phyloP scores from a whole-genome alignment of 306 rosid genomes.

The Casuarina equisetifolia region DNA sequence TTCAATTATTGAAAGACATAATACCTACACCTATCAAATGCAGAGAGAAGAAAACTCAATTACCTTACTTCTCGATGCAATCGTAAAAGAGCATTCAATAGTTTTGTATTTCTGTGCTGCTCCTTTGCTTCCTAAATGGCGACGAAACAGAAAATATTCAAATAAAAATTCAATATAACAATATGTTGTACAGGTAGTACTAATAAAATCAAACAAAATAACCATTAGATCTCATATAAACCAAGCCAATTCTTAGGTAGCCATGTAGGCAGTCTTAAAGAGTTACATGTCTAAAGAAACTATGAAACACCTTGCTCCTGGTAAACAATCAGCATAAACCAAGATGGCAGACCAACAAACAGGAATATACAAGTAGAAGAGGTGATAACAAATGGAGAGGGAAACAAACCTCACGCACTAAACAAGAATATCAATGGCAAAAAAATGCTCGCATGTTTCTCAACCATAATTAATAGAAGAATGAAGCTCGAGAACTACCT shows the following conservation, averaged over 20 bases:
- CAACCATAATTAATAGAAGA: not conserved
- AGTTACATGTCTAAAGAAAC: not conserved
- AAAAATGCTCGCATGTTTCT: not conserved
- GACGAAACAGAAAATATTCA: conserved; percentile 34
- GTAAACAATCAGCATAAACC: not conserved
- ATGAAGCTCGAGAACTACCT: not conserved
- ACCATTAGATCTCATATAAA: not conserved
- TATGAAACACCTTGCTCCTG: conserved; percentile 1
- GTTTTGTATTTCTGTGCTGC: conserved; percentile 89
- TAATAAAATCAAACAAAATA: conserved; percentile 12
- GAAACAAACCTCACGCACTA: not conserved
- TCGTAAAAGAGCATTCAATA: conserved; percentile 83
- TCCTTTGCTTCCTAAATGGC: conserved; percentile 78
- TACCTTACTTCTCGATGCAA: conserved; percentile 97
- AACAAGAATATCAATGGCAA: not conserved
- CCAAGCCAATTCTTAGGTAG: conserved; percentile 8
- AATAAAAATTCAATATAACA: not conserved
- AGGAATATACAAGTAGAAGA: not conserved
- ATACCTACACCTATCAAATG: conserved; percentile 14
- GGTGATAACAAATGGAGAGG: not conserved
- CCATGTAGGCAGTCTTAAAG: conserved; percentile 5
- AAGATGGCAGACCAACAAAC: not conserved
- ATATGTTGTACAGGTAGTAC: not conserved
- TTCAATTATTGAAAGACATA: conserved; percentile 34
- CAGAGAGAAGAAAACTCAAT: conserved; percentile 28